A percentile compares a stretch with the other conserved stretches of the same genome.
phyloP scores from a whole-genome alignment of 108 stramenopile species.

The Phaeodactylum tricornutum region DNA sequence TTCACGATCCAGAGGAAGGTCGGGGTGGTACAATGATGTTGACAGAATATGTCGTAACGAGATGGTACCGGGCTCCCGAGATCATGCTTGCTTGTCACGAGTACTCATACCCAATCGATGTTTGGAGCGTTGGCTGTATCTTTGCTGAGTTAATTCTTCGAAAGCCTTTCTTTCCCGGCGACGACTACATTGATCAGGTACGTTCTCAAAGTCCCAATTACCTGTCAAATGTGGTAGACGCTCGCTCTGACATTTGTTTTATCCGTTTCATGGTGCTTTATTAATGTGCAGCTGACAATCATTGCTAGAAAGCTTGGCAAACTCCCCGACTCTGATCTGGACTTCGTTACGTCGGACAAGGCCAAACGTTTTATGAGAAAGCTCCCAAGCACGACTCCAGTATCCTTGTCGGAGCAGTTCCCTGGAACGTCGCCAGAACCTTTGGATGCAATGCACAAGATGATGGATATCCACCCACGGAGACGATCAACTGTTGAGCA shows the following conservation, averaged over 20 bases:
- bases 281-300: slow-evolving; percentile 50
- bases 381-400: slow-evolving; percentile 57
- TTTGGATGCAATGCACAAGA: slow-evolving; percentile 80
- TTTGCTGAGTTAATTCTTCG: slow-evolving; percentile 94
- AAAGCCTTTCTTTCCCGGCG: slow-evolving; percentile 96
- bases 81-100: slow-evolving; percentile 99
- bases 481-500: slow-evolving; percentile 84
- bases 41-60: slow-evolving; percentile 93
- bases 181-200: slow-evolving; percentile 99
- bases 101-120: slow-evolving; percentile 95
- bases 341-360: slow-evolving; percentile 90
- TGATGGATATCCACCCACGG: slow-evolving; percentile 89
- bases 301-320: slow-evolving; percentile 89
- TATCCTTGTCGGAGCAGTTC: slow-evolving; percentile 55
- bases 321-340: slow-evolving; percentile 81
- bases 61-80: slow-evolving; percentile 99
- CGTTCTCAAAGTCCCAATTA: slow-evolving; percentile 15
- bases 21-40: slow-evolving; percentile 65
- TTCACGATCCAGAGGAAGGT: slow-evolving; percentile 30
- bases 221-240: no score
- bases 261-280: background rate
- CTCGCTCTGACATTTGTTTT: no score
- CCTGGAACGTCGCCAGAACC: slow-evolving; percentile 71
- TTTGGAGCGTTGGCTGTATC: slow-evolving; percentile 98
- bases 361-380: slow-evolving; percentile 87